Percentiles rank a stretch among this genome's conserved stretches.
These are phyloP conservation scores for Eucalyptus regnans DNA, from an alignment of 345 rosid genomes.

Conservation along the genomic window DNA sequence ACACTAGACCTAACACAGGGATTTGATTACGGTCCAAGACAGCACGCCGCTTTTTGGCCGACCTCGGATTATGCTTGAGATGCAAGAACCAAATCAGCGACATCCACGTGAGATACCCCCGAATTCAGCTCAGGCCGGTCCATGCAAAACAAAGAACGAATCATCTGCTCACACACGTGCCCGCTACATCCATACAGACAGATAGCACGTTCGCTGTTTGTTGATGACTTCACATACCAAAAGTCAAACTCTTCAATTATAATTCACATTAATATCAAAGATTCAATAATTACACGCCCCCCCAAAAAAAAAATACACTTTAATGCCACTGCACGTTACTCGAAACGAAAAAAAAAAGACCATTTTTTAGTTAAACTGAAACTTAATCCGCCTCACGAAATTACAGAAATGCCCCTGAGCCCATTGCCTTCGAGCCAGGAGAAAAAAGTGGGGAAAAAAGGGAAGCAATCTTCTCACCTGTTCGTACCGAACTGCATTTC, in stretches of 20 bases:
- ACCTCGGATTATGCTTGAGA: neutral
- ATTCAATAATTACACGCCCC: neutral
- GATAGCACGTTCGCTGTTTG: neutral
- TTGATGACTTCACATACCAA: neutral
- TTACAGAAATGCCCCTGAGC: neutral
- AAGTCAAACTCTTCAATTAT: neutral
- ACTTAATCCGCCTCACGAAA: neutral
- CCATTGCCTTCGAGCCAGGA: neutral
- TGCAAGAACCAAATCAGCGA: neutral
- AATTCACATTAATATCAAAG: neutral
- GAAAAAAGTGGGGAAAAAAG: neutral
- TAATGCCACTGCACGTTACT: neutral
- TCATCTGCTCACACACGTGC: neutral
- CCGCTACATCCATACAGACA: neutral
- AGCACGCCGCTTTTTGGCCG: neutral
- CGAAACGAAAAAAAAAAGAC: neutral
- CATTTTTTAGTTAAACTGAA: neutral
- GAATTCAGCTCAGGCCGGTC: neutral
- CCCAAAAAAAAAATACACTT: neutral
- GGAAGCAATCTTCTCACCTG: neutral
- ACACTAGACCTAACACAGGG: neutral
- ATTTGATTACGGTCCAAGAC: neutral
- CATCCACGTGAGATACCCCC: neutral
- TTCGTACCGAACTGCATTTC: neutral
- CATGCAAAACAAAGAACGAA: neutral